Evolutionary conservation across 176 grass and related monocot genomes (phyloP), one percentile per base, ranked within the genome.

Genomic region (Coix lacrymajobi): DNA sequence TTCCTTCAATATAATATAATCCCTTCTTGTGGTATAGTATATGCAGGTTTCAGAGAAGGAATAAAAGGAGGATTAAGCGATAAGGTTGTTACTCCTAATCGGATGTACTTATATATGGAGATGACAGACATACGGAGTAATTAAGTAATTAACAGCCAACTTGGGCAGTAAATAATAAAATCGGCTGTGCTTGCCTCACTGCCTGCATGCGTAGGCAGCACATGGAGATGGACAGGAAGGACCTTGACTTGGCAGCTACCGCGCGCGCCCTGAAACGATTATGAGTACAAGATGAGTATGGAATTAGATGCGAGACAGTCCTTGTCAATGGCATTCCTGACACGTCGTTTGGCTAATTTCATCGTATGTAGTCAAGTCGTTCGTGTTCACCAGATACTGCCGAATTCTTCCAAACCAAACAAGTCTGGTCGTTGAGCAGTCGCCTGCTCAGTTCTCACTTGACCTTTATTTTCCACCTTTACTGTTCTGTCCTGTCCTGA

Each of bases 181-280:
- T 69, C 25, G 17, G 6, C 10, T 72, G 65, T 40, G 20, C 66
- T 3, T 71, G 14, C 31, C 15, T 19, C 43, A 44, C n/a, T 60
- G n/a, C 34, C 31, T 71, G 69, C 69, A 45, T 75, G 9, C 65
- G 64, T 85, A 77, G 17, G 58, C 43, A n/a, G 46, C 74, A 48
- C 74, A 61, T 71, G 84, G 44, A 69, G 33, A 54, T n/a, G 12
- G 17, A 49, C 7, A 77, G 22, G 22, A 39, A 34, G 11, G 33
- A 11, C 34, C 10, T 19, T 58, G 37, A 41, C 24, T 44, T 31
- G 76, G 37, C 56, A 63, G 57, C 57, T 78, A 78, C n/a, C 75
- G 1, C 13, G 6, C 17, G 12, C 19, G 5, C 16, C 48, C 48
- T 51, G 20, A 51, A 7, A 52, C 2, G 19, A 22, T 54, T 54